A percentile compares a stretch with the other conserved stretches of the same genome.
Conservation (phyloP, 371 early-diverging fungal species). For the Rhizopus sp. region DNA sequence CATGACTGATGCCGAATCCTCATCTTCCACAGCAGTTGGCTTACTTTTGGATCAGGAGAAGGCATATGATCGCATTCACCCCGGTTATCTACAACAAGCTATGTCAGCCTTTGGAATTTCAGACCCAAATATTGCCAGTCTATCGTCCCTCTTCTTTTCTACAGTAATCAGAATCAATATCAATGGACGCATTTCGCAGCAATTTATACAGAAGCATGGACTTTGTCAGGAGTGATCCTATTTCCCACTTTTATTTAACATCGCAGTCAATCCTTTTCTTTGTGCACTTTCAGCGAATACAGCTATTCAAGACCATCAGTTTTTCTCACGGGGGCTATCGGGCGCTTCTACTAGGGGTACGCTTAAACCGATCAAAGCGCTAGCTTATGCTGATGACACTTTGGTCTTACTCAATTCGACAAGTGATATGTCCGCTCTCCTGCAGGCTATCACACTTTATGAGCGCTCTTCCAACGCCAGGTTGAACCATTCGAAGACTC, state of each 20-base stretch:
- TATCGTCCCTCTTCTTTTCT: slow-evolving; percentile 16
- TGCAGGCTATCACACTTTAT: background rate
- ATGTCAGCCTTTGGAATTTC: slow-evolving; percentile 12
- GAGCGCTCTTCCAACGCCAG: slow-evolving; percentile 7
- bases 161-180: slow-evolving; percentile 13
- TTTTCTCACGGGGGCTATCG: no score
- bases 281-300: no score
- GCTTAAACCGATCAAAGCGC: background rate
- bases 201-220: slow-evolving; percentile 4
- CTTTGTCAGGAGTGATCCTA: background rate
- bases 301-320: no score
- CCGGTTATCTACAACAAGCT: background rate
- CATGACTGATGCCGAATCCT: background rate
- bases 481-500: slow-evolving; percentile 5
- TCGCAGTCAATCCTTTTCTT: background rate
- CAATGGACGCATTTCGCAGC: slow-evolving; percentile 12
- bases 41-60: slow-evolving; percentile 8
- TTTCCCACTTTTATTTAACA: background rate
- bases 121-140: background rate
- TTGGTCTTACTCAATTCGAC: background rate
- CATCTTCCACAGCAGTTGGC: slow-evolving; percentile 2
- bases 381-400: slow-evolving; percentile 17
- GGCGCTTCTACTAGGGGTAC: no score
- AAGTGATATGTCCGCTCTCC: slow-evolving; percentile 1
- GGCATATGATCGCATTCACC: background rate